Conservation (phyloP, 2,329 filamentous ascomycete species). For the Diaporthe humulicola region DNA sequence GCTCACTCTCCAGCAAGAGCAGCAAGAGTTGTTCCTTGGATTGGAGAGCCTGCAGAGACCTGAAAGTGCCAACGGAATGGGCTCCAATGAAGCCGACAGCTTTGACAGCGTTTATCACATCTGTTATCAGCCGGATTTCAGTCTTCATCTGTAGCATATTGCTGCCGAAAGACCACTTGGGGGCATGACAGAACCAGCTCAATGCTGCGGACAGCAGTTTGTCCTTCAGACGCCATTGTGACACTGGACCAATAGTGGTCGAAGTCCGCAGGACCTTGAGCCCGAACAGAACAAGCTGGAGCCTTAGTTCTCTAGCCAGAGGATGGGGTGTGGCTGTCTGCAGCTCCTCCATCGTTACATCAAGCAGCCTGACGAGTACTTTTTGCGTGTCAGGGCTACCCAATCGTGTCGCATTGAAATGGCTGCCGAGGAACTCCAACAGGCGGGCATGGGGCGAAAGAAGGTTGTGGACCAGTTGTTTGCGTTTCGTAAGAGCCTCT, state of each 20-base stretch:
- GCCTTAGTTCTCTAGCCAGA: constrained; percentile 90
- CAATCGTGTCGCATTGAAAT: constrained; percentile 93
- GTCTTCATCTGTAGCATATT: constrained; percentile 95
- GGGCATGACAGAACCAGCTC: constrained; percentile 87
- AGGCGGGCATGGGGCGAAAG: constrained; percentile 89
- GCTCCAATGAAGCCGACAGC: constrained; percentile 72
- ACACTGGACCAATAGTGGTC: constrained; percentile 72
- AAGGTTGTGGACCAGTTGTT: constrained; percentile 84
- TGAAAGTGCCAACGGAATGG: constrained; percentile 66
- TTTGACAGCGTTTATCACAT: constrained; percentile 78
- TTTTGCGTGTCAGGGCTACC: constrained; percentile 85
- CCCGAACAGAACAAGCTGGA: constrained; percentile 88
- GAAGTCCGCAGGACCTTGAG: constrained; percentile 82
- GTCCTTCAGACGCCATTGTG: constrained; percentile 89
- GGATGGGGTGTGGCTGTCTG: constrained; percentile 81
- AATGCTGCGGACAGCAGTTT: constrained; percentile 88
- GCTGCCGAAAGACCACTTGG: constrained; percentile 95
- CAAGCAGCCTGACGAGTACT: constrained; percentile 85
- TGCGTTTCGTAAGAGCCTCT: constrained; percentile 77
- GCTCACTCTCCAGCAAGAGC: constrained; percentile 86
- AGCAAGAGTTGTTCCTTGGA: constrained; percentile 87
- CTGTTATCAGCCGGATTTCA: constrained; percentile 84
- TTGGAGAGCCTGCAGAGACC: constrained; percentile 78
- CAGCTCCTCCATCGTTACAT: constrained; percentile 82
- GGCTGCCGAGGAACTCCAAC: constrained; percentile 90